Percentiles rank a stretch among this genome's conserved stretches.
Evolutionary conservation across 2,329 filamentous ascomycete genomes (phyloP).

Genomic region (Aspergillus sp.): DNA sequence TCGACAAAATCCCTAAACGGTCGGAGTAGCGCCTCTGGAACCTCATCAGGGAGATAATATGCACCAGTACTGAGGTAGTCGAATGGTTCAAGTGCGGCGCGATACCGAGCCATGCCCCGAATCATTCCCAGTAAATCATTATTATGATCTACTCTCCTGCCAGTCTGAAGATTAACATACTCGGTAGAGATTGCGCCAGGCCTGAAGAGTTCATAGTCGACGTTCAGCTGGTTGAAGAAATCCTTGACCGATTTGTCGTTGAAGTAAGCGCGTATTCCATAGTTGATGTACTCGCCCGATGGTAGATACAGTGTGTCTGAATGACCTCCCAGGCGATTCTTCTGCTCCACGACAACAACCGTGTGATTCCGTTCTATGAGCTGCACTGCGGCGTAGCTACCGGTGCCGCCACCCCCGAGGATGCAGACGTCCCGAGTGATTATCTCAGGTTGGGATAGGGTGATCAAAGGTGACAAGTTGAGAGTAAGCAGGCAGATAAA

Average conservation of each 20-base stretch:
- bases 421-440: conserved; percentile 31
- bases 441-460: neutral
- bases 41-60: conserved; percentile 42
- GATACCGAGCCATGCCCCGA: conserved; percentile 6
- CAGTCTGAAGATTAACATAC: conserved; percentile 30
- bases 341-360: conserved; percentile 37
- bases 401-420: conserved; percentile 36
- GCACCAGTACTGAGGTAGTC: conserved; percentile 4
- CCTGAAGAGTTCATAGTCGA: conserved; percentile 17
- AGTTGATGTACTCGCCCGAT: conserved; percentile 30
- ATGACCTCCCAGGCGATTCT: conserved; percentile 34
- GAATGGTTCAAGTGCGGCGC: conserved; percentile 9
- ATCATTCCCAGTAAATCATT: neutral
- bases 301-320: conserved; percentile 31
- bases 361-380: conserved; percentile 31
- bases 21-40: conserved; percentile 17
- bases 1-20: conserved; percentile 21
- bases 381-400: conserved; percentile 34
- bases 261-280: conserved; percentile 33
- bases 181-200: conserved; percentile 17
- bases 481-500: neutral
- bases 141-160: neutral
- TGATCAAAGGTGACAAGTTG: neutral
- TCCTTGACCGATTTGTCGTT: conserved; percentile 29
- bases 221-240: conserved; percentile 30